A percentile compares a stretch with the other conserved stretches of the same genome.
Evolutionary conservation across 2,329 filamentous ascomycete species (phyloP).

Genomic region (Alternaria tenuissima): DNA sequence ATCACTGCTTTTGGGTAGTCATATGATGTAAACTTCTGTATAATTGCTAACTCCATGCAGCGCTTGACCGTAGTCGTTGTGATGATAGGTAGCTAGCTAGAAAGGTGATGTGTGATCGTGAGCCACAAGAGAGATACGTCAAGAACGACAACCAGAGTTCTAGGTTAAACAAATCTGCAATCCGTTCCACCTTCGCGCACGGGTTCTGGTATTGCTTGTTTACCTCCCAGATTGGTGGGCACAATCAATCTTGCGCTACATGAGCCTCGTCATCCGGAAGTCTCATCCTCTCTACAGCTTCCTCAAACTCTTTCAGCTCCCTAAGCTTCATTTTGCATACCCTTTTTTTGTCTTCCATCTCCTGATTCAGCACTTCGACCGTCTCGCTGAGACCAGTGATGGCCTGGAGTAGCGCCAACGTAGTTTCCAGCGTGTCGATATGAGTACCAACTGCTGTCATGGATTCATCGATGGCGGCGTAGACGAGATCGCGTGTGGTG

Average conservation of each 20-base stretch:
- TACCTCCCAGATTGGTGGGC: neutral
- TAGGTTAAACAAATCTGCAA: neutral
- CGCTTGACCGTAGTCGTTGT: neutral
- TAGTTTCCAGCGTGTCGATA: constrained; percentile 23
- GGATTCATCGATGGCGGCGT: constrained; percentile 21
- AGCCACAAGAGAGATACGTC: neutral
- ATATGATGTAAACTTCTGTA: neutral
- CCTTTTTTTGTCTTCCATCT: constrained; percentile 21
- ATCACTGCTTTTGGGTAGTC: neutral
- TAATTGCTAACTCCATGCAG: neutral
- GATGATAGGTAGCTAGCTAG: neutral
- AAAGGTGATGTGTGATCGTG: neutral
- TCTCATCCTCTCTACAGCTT: neutral
- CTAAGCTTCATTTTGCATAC: constrained; percentile 18
- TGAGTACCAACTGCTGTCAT: constrained; percentile 5
- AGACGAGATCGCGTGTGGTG: constrained; percentile 19
- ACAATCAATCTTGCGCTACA: neutral
- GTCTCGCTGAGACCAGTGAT: constrained; percentile 26
- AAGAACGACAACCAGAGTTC: neutral
- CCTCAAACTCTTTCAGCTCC: constrained; percentile 18
- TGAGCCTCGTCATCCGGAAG: neutral
- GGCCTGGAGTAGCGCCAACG: constrained; percentile 20
- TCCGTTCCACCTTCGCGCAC: neutral
- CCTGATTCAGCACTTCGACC: constrained; percentile 13
- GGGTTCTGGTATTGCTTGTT: neutral